phyloP scores from a whole-genome alignment of 768 basidiomycete species.

The Tylopilus rubrobrunneus region DNA sequence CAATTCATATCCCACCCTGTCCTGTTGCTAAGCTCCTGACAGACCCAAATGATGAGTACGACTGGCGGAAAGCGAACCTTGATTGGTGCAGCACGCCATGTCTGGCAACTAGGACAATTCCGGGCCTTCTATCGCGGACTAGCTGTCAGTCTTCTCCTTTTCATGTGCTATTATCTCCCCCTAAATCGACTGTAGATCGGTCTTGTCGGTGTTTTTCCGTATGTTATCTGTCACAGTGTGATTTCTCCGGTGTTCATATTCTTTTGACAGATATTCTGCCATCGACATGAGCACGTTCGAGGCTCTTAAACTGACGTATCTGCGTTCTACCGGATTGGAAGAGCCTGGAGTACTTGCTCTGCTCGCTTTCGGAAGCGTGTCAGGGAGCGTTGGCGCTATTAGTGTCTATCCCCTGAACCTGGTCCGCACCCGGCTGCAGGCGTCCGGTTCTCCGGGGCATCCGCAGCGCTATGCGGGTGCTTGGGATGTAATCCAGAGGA shows the following conservation, averaged over 20 bases:
- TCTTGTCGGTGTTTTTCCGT: slow-evolving; percentile 95
- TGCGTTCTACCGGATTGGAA: slow-evolving; percentile 79
- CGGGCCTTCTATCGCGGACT: slow-evolving; percentile 90
- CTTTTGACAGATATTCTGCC: slow-evolving; percentile 65
- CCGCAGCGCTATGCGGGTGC: slow-evolving; percentile 89
- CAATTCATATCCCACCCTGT: neutral
- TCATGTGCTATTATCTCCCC: slow-evolving; percentile 5
- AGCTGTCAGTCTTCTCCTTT: slow-evolving; percentile 53
- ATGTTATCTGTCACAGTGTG: slow-evolving; percentile 26
- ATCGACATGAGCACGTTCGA: slow-evolving; percentile 99
- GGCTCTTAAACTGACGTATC: slow-evolving; percentile 88
- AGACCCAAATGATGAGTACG: slow-evolving; percentile 97
- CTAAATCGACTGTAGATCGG: slow-evolving; percentile 62
- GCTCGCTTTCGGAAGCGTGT: slow-evolving; percentile 88
- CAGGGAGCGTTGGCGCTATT: slow-evolving; percentile 90
- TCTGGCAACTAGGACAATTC: slow-evolving; percentile 78
- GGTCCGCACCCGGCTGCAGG: slow-evolving; percentile 91
- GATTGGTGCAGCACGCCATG: slow-evolving; percentile 56
- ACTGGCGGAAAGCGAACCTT: slow-evolving; percentile 60
- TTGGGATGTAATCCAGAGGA: slow-evolving; percentile 76
- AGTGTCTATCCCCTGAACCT: slow-evolving; percentile 92
- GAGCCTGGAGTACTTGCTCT: slow-evolving; percentile 88
- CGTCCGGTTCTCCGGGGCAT: slow-evolving; percentile 93
- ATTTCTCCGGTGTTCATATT: slow-evolving; percentile 1
- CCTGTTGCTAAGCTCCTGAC: slow-evolving; percentile 4